These are phyloP conservation scores for Chlamydomonas sphaeroides DNA, from an alignment of 139 green algal genomes.

Conservation along the genomic window DNA sequence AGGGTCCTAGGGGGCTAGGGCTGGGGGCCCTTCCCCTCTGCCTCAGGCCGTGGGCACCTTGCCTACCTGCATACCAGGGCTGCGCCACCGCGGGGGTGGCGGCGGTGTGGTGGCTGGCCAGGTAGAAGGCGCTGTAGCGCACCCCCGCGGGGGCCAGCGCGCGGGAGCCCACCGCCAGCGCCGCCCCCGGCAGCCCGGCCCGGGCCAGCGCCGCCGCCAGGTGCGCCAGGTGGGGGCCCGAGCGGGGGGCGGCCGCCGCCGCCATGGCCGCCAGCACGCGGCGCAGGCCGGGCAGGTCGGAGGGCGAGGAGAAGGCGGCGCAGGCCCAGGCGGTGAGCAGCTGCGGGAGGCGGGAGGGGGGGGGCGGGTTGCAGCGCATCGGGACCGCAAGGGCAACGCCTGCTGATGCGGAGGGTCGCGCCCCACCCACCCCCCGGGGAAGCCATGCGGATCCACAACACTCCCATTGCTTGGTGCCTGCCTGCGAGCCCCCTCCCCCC, in stretches of 20 bases:
- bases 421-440: too few species aligned
- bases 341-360: too few species aligned
- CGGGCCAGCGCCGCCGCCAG: not conserved
- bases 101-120: not conserved
- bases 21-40: too few species aligned
- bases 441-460: too few species aligned
- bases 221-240: not conserved
- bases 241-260: not conserved
- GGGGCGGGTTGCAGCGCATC: too few species aligned
- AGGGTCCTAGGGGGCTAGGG: too few species aligned
- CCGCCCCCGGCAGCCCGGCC: not conserved
- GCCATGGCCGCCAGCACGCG: conserved; percentile 25
- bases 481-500: not conserved
- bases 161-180: conserved; percentile 13
- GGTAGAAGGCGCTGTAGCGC: not conserved
- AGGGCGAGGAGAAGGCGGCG: conserved; percentile 4
- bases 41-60: too few species aligned
- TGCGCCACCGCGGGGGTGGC: not conserved
- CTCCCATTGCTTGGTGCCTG: too few species aligned
- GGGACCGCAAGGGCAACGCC: too few species aligned
- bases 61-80: conserved; percentile 19
- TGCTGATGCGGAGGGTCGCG: too few species aligned
- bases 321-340: not conserved
- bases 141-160: not conserved
- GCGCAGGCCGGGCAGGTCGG: conserved; percentile 5